A percentile compares a stretch with the other conserved stretches of the same genome.
phyloP scores from a whole-genome alignment of 192 early-diverging fungal species.

The Spizellomyces punctatus region DNA sequence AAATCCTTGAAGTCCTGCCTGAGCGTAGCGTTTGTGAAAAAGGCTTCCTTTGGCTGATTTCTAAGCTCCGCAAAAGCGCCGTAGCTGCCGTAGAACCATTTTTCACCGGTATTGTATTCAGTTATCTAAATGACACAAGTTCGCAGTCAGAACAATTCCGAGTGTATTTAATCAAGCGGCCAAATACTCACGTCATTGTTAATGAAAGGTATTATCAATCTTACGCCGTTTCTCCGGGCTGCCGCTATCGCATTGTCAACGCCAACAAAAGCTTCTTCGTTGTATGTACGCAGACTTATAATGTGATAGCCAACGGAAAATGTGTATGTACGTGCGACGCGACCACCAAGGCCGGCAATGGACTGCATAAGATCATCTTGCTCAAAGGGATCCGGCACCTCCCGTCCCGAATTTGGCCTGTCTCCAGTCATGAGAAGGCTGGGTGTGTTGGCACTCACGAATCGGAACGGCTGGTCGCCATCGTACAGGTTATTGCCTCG shows the following conservation, averaged over 20 bases:
- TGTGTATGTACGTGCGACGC: conserved; percentile 37
- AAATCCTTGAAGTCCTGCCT: conserved; percentile 38
- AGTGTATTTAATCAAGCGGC: background rate
- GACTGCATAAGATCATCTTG: conserved; percentile 29
- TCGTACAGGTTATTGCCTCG: conserved; percentile 26
- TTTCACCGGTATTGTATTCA: conserved; percentile 1
- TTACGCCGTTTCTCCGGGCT: conserved; percentile 30
- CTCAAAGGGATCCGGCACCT: conserved; percentile 30
- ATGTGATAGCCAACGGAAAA: conserved; percentile 37
- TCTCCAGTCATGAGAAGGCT: conserved; percentile 44
- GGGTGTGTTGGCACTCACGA: conserved; percentile 45
- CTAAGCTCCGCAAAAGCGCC: conserved; percentile 16
- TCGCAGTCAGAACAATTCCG: background rate
- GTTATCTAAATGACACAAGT: background rate
- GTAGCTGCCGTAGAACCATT: conserved; percentile 21
- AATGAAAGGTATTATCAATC: conserved; percentile 50
- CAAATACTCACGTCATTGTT: conserved; percentile 32
- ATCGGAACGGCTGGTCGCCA: conserved; percentile 29
- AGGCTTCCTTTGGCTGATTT: background rate
- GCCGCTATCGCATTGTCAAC: conserved; percentile 42
- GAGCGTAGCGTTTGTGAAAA: conserved; percentile 13
- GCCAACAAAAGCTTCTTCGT: conserved; percentile 38
- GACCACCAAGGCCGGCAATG: conserved; percentile 25
- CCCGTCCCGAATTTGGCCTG: conserved; percentile 9
- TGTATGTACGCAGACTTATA: conserved; percentile 17